Percentiles rank a stretch among this genome's conserved stretches.
Evolutionary conservation across 208 protist species (phyloP).

Genomic region (Crithidia expoeki): DNA sequence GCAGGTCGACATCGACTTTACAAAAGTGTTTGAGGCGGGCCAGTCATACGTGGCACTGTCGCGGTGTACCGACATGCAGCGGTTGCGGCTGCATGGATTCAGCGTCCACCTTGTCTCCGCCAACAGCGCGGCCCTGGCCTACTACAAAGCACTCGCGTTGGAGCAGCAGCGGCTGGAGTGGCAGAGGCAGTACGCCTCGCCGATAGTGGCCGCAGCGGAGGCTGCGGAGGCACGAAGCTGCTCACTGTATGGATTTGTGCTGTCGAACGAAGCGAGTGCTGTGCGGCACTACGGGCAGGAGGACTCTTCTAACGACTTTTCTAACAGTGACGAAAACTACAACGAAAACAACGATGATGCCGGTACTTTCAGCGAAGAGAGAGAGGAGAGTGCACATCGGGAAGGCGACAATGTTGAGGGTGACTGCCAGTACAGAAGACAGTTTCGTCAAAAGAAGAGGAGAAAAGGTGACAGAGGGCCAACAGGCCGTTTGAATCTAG

Average conservation of each 20-base stretch:
- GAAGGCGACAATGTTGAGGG: background rate
- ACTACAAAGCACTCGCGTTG: constrained; percentile 79
- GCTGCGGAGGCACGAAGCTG: constrained; percentile 12
- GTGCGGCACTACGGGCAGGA: constrained; percentile 9
- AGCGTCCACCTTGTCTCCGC: constrained; percentile 46
- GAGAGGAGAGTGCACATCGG: background rate
- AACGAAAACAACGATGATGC: background rate
- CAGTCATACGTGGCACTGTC: constrained; percentile 93
- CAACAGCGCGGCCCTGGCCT: constrained; percentile 72
- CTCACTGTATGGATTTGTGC: constrained; percentile 23
- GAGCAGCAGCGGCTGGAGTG: constrained; percentile 39
- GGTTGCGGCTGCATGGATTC: constrained; percentile 75
- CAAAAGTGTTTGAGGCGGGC: constrained; percentile 74
- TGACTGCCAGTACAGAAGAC: no score
- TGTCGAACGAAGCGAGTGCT: constrained; percentile 3
- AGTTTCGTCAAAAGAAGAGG: no score
- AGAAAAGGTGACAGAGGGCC: no score
- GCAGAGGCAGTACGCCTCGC: constrained; percentile 28
- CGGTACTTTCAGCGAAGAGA: background rate
- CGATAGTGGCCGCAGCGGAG: constrained; percentile 13
- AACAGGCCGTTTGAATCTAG: no score
- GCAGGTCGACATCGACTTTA: constrained; percentile 86
- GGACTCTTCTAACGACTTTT: constrained; percentile 1
- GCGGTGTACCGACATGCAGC: constrained; percentile 69
- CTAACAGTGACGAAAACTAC: background rate